Base-by-base conservation (phyloP, 176 grass and related monocot species). In the Areca catechu region DNA sequence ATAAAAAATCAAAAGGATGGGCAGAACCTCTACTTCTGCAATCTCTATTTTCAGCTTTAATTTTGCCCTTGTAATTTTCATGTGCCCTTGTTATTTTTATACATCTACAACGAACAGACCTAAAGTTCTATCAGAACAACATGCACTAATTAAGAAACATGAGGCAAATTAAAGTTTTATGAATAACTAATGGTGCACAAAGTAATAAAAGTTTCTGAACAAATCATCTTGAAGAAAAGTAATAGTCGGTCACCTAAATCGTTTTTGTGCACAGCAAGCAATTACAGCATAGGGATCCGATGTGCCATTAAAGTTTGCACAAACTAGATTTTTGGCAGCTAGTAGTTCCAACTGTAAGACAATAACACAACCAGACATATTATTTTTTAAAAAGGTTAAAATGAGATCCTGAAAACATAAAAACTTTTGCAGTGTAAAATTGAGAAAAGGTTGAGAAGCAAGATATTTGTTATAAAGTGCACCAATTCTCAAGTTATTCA, bases 231-330 rank as follows among this genome's bases (percentile, higher is more conserved):
- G 43, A 27, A 56, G 22, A 68, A 72, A 51, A n/a, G 20, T 0
- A 30, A 30, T 5, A 30, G 28, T 19, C 6, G 7, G 30, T 24
- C 17, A 84, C 89, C 75, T 96, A 80, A 84, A 96, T 16, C 80
- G 77, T 65, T 67, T 96, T 76, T 90, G 86, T 16, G 52, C 54
- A 60, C 68, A 71, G 56, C 86, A 89, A 76, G 60, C 73, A 65
- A 96, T 79, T 28, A 96, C 71, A 48, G 83, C 91, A 57, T 82
- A 96, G 24, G 91, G 80, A 50, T 96, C 91, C n/a, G 86, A 84
- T 61, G 77, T 74, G 21, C 83, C 91, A 48, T 79, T 80, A 55
- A 96, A 53, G 84, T 90, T 96, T 78, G 91, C 86, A 34, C 91
- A 83, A 47, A 81, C 79, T 62, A 90, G 76, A 71, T 96, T 90